Conservation (phyloP, 306 rosid genomes). For the Prunus dulcis region DNA sequence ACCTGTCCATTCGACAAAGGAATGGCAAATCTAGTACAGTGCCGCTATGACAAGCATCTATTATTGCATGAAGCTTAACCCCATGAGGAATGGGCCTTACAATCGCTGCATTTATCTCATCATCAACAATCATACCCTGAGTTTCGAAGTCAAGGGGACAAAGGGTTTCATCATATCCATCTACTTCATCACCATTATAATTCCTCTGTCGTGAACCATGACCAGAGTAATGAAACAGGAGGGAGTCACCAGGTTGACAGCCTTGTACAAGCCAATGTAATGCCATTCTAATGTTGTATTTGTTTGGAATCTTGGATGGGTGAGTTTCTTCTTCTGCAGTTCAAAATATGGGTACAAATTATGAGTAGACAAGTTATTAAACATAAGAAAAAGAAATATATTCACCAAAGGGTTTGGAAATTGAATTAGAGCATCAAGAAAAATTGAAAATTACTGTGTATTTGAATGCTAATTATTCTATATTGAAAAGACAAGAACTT, state of each 20-base stretch:
- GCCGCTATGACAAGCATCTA: conserved; percentile 98
- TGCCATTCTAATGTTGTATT: conserved; percentile 89
- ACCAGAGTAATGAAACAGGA: conserved; percentile 96
- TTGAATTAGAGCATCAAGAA: neutral
- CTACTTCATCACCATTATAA: conserved; percentile 87
- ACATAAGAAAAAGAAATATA: neutral
- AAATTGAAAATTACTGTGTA: neutral
- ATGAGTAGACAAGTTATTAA: neutral
- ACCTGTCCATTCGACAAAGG: conserved; percentile 98
- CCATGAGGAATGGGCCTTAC: conserved; percentile 86
- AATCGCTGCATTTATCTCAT: conserved; percentile 76
- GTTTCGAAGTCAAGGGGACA: conserved; percentile 97
- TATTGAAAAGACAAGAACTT: neutral
- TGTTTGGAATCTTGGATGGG: conserved; percentile 69
- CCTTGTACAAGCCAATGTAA: conserved; percentile 96
- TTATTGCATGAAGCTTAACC: conserved; percentile 86
- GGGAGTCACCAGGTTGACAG: conserved; percentile 91
- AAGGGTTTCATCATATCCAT: conserved; percentile 92
- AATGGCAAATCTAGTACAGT: conserved; percentile 92
- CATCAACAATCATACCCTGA: conserved; percentile 99
- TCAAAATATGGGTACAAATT: conserved; percentile 19
- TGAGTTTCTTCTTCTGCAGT: conserved; percentile 96
- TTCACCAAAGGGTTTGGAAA: neutral
- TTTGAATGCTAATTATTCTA: neutral
- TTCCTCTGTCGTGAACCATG: conserved; percentile 93